Percentiles rank a stretch among this genome's conserved stretches.
Evolutionary conservation across 2,329 filamentous ascomycete species (phyloP).

Genomic region (Aspergillus brasiliensis): DNA sequence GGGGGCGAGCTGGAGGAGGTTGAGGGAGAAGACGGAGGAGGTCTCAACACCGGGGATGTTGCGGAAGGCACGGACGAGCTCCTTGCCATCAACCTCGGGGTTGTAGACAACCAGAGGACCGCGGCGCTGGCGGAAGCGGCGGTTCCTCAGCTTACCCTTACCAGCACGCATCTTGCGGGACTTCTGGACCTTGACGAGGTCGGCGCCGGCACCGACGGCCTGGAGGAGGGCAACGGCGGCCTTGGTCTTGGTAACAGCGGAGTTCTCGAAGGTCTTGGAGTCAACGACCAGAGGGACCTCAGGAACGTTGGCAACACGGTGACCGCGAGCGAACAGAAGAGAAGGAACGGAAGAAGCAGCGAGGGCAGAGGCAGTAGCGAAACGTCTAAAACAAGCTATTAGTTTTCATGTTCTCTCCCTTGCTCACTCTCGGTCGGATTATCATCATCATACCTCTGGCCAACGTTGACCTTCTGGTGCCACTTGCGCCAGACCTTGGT

Average conservation of each 20-base stretch:
- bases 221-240: slow-evolving; percentile 84
- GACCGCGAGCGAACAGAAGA: slow-evolving; percentile 93
- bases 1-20: slow-evolving; percentile 98
- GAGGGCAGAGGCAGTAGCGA: slow-evolving; percentile 95
- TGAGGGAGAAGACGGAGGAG: slow-evolving; percentile 86
- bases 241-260: slow-evolving; percentile 82
- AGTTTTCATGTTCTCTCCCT: slow-evolving; percentile 18
- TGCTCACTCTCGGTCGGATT: background rate
- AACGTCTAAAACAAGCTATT: slow-evolving; percentile 64
- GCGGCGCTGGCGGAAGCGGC: slow-evolving; percentile 95
- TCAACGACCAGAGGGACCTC: slow-evolving; percentile 97
- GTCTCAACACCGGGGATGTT: slow-evolving; percentile 99
- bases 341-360: slow-evolving; percentile 94
- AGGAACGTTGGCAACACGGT: slow-evolving; percentile 87
- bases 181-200: slow-evolving; percentile 92
- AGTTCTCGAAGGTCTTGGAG: slow-evolving; percentile 81
- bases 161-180: slow-evolving; percentile 97
- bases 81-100: slow-evolving; percentile 91
- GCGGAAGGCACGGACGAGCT: slow-evolving; percentile 92
- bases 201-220: slow-evolving; percentile 84
- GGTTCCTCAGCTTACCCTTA: slow-evolving; percentile 98
- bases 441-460: slow-evolving; percentile 74
- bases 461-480: slow-evolving; percentile 99
- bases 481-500: slow-evolving; percentile 99
- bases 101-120: slow-evolving; percentile 98